Evolutionary conservation across 805 yeast species (phyloP), one percentile per base, ranked within the genome.

Genomic region (Candida corydali): DNA sequence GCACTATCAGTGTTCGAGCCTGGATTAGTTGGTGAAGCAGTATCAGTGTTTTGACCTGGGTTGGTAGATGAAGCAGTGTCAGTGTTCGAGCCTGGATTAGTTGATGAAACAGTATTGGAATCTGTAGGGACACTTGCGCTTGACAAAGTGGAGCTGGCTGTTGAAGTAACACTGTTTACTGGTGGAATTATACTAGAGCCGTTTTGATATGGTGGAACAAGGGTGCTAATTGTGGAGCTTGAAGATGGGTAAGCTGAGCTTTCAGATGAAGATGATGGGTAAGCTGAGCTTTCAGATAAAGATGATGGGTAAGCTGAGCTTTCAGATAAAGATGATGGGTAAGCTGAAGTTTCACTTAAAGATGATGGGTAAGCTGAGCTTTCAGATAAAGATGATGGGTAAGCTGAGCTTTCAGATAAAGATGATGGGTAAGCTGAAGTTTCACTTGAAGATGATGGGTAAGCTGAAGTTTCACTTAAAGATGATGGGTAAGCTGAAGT

Each of bases 171-270:
- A 14, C 17, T 8, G 7, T 14, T 14, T 14, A 17, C 6, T 14
- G 29, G 29, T 20, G 23, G 23, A 20, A 20, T 9, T 7, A 9
- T 20, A 20, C 23, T 12, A 16, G 18, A 12, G 8, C 22, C 17
- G n/a, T 28, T 28, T 28, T 28, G 31, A 17, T 16, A 28, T 28
- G 31, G 31, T 17, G 31, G 22, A 10, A 16, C 22, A 28, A 17
- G 9, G 16, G 31, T 17, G 12, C 31, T 28, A 14, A 20, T 7
- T 7, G 8, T 20, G 7, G 9, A 20, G 23, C 8, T 20, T 7
- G 23, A 20, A 20, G 23, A 20, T 20, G 23, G 23, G 9, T 20
- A 20, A 20, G 23, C 23, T 20, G 23, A 20, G 23, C 23, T 20
- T 9, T 20, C 23, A 20, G 23, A 20, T 20, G 23, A 20, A 7